A percentile compares a stretch with the other conserved stretches of the same genome.
Evolutionary conservation across 139 green algal genomes (phyloP).

Genomic region (Micromonas commoda): DNA sequence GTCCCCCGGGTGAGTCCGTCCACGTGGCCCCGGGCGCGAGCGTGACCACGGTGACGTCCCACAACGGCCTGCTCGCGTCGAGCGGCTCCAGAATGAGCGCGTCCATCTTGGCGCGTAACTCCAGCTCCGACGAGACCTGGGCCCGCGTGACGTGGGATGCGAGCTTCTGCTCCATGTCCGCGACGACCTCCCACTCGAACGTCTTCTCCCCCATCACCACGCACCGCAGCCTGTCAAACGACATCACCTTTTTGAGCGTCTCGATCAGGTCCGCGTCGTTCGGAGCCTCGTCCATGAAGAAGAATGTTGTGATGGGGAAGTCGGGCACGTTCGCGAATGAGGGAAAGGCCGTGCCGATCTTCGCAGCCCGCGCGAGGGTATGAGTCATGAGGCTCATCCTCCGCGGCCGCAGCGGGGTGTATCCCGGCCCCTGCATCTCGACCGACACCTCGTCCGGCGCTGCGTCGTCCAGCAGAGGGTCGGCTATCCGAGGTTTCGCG

Average conservation of each 20-base stretch:
- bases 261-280: not conserved
- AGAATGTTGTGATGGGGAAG: not conserved
- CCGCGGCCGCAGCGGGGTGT: not conserved
- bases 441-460: no score
- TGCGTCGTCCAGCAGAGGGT: no score
- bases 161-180: not conserved
- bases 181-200: not conserved
- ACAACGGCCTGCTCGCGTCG: slow-evolving; percentile 10
- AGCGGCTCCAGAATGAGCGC: not conserved
- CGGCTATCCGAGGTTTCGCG: no score
- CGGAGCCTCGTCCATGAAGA: not conserved
- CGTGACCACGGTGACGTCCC: not conserved
- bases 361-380: not conserved
- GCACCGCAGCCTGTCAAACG: not conserved
- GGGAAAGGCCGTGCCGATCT: not conserved
- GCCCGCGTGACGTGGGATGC: not conserved
- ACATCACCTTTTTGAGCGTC: not conserved
- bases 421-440: not conserved
- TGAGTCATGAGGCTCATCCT: not conserved
- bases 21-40: not conserved
- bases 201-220: not conserved
- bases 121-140: not conserved
- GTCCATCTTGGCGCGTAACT: not conserved
- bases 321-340: not conserved
- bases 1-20: not conserved